Evolutionary conservation across 768 basidiomycete genomes (phyloP), one percentile per base, ranked within the genome.

Genomic region (Macrolepiota fuliginosa): DNA sequence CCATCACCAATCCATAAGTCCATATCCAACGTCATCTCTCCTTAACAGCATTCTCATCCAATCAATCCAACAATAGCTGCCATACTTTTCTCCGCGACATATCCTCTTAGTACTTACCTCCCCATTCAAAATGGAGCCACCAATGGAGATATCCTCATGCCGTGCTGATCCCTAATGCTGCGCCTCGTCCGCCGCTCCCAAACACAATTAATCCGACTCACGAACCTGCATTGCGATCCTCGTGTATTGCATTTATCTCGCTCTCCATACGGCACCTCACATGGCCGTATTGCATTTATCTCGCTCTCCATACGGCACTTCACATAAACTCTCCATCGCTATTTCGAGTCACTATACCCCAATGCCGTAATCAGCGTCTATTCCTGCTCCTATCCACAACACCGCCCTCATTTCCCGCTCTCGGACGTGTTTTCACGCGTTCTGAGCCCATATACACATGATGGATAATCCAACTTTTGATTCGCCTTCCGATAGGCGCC

Each of bases 331-430:
- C 51, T 53, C 51, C 29, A 10, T 22, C 22, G 27, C 25, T 29
- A 25, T 4, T 12, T 24, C 50, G 25, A 53, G 53, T 24, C 53
- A 54, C 19, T 19, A 37, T 54, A 32, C 9, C 12, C 47, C 47
- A 49, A 42, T 49, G 47, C 47, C 47, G 47, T 25, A 25, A 56
- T 67, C 67, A 65, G 72, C 64, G 61, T 59, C 63, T 71, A 69
- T 66, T 67, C 70, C 45, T 55, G 62, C 29, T 11, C 73, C 73
- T 74, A 61, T 64, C 49, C 56, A 39, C 27, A 52, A 37, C 53
- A 52, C 36, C 25, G 25, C 47, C 25, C 12, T 54, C 37, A 40
- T 42, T 52, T 29, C 47, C 42, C 52, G 27, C 39, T 54, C 40
- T 51, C 9, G 13, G 54, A 42, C 40, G 37, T 45, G 53, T 54